These are phyloP conservation scores for Candida morakotiae DNA, from an alignment of 805 yeast species.

Conservation along the genomic window DNA sequence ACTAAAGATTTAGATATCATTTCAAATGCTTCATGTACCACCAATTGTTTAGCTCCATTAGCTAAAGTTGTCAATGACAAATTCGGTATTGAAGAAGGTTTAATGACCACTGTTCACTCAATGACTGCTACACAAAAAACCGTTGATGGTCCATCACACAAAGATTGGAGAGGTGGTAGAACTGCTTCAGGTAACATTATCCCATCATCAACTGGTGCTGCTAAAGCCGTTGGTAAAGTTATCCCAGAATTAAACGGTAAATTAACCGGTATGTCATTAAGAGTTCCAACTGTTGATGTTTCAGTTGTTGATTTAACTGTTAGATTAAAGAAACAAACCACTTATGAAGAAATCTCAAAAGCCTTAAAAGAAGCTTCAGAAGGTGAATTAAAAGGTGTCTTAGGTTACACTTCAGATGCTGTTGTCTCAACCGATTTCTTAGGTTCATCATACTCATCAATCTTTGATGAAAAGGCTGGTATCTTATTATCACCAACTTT, in stretches of 20 bases:
- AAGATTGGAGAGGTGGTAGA: slow-evolving; percentile 99
- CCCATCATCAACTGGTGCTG: slow-evolving; percentile 96
- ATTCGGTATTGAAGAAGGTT: slow-evolving; percentile 86
- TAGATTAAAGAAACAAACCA: slow-evolving; percentile 69
- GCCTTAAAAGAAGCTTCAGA: slow-evolving; percentile 74
- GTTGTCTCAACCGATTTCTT: slow-evolving; percentile 90
- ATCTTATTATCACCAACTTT: slow-evolving; percentile 81
- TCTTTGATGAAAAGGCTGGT: slow-evolving; percentile 91
- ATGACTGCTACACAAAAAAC: slow-evolving; percentile 96
- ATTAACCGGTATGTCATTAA: slow-evolving; percentile 89
- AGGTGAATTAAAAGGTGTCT: slow-evolving; percentile 72
- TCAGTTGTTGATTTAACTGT: slow-evolving; percentile 92
- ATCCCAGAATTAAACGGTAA: slow-evolving; percentile 88
- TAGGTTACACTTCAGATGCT: slow-evolving; percentile 89
- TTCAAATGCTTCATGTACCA: slow-evolving; percentile 94
- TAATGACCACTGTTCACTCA: slow-evolving; percentile 96
- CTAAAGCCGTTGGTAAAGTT: slow-evolving; percentile 96
- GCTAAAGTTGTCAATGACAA: slow-evolving; percentile 85
- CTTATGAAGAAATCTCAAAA: slow-evolving; percentile 79
- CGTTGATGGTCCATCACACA: slow-evolving; percentile 95
- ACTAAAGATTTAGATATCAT: slow-evolving; percentile 70
- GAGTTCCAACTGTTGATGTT: slow-evolving; percentile 92
- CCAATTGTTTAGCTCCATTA: slow-evolving; percentile 92
- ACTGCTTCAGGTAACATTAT: slow-evolving; percentile 94
- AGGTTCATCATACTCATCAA: slow-evolving; percentile 78